Evolutionary conservation across 2,329 filamentous ascomycete genomes (phyloP).

Genomic region (Epichloe gansuensis): DNA sequence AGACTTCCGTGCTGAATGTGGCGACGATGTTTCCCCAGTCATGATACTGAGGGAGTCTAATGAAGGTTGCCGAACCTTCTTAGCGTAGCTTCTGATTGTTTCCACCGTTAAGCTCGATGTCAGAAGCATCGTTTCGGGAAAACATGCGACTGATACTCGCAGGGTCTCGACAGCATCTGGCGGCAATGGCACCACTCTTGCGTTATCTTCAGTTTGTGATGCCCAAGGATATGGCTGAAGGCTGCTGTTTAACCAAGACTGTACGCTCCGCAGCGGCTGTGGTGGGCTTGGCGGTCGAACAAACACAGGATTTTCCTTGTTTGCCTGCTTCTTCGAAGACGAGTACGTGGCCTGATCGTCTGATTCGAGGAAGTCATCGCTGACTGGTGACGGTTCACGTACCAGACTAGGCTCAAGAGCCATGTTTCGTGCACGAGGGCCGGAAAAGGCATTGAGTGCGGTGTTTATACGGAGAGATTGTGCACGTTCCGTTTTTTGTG

Average conservation of each 20-base stretch:
- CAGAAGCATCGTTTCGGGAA: conserved; percentile 46
- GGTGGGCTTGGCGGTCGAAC: conserved; percentile 21
- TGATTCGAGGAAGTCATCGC: conserved; percentile 1
- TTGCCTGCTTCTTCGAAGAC: conserved; percentile 4
- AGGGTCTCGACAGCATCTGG: conserved; percentile 41
- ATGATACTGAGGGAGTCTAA: conserved; percentile 13
- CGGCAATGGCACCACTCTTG: conserved; percentile 34
- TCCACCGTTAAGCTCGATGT: conserved; percentile 43
- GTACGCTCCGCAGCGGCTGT: conserved; percentile 22
- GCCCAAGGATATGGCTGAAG: conserved; percentile 17
- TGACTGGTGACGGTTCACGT: conserved; percentile 5
- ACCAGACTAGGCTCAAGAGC: neutral
- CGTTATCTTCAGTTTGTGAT: conserved; percentile 21
- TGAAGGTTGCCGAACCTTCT: conserved; percentile 34
- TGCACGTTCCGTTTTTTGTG: neutral
- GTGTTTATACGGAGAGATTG: neutral
- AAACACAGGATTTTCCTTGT: conserved; percentile 13
- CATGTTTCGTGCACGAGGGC: neutral
- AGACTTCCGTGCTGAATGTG: conserved; percentile 14
- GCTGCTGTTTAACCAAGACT: conserved; percentile 23
- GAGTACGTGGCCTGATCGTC: conserved; percentile 7
- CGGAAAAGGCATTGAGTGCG: neutral
- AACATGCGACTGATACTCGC: conserved; percentile 39
- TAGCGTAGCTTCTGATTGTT: conserved; percentile 43
- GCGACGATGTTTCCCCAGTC: conserved; percentile 8